Evolutionary conservation across 2,329 filamentous ascomycete species (phyloP).

Genomic region (Cercospora sojina): DNA sequence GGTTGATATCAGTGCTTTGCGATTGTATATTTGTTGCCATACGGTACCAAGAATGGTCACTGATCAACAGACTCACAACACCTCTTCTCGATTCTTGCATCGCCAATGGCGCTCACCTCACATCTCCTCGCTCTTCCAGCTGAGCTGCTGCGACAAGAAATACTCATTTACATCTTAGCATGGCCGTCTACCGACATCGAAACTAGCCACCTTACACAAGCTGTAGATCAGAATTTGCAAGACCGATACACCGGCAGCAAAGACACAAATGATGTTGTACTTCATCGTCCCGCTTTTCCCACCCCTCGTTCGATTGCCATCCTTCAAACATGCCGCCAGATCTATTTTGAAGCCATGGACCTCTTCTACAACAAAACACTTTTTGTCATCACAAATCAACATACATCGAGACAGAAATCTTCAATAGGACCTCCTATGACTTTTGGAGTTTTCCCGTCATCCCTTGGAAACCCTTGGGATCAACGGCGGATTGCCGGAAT

Average conservation of each 20-base stretch:
- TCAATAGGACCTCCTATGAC: too few relatives aligned
- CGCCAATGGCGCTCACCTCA: background rate
- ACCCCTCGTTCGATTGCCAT: background rate
- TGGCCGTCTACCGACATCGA: background rate
- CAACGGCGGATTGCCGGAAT: background rate
- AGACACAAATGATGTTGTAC: background rate
- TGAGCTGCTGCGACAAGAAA: conserved; percentile 3
- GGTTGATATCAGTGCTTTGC: background rate
- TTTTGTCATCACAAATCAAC: background rate
- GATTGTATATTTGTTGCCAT: background rate
- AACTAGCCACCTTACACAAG: too few relatives aligned
- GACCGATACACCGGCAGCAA: background rate
- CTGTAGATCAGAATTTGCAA: background rate
- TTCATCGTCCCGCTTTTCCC: background rate
- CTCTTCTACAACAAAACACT: background rate
- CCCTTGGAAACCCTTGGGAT: background rate
- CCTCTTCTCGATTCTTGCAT: too few relatives aligned
- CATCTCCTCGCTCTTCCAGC: background rate
- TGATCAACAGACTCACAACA: background rate
- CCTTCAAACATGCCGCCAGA: background rate
- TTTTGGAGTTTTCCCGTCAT: background rate
- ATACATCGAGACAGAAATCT: background rate
- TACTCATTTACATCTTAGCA: background rate
- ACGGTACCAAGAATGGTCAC: background rate
- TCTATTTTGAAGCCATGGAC: background rate